These are phyloP conservation scores for Danielia reshetovae DNA, from an alignment of 805 yeast genomes.

Conservation along the genomic window DNA sequence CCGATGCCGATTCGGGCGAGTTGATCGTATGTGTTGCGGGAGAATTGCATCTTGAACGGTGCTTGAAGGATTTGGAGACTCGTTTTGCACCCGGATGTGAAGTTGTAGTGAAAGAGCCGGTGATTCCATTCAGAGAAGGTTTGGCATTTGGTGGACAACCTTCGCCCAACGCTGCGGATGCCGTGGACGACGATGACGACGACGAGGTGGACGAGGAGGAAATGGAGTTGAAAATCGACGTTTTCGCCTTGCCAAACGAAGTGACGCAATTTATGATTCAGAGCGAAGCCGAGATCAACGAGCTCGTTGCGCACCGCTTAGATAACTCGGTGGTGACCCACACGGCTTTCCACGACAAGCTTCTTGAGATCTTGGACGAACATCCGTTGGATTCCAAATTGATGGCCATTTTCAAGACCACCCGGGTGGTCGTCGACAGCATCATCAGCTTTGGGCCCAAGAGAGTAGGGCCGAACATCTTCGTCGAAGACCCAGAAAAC, in stretches of 20 bases:
- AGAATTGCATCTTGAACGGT: conserved; percentile 91
- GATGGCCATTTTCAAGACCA: conserved; percentile 15
- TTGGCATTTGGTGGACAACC: conserved; percentile 46
- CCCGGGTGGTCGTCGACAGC: conserved; percentile 21
- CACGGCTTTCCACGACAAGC: conserved; percentile 9
- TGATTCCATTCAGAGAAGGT: conserved; percentile 91
- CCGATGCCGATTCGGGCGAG: conserved; percentile 85
- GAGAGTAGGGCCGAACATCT: conserved; percentile 67
- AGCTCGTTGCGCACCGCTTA: conserved; percentile 19
- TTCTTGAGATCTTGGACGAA: conserved; percentile 10
- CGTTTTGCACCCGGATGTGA: conserved; percentile 86
- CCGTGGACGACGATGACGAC: conserved; percentile 14
- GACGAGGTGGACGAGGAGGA: conserved; percentile 14
- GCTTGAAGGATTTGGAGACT: conserved; percentile 84
- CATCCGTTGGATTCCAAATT: conserved; percentile 13
- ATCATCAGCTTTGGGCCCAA: conserved; percentile 75
- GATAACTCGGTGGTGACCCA: conserved; percentile 13
- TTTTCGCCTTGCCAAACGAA: conserved; percentile 53
- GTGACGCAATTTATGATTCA: conserved; percentile 47
- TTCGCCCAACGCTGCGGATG: conserved; percentile 8
- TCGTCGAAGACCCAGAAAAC: conserved; percentile 49
- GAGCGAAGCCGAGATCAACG: conserved; percentile 42
- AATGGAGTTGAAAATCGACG: conserved; percentile 50
- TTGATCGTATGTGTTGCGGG: conserved; percentile 94
- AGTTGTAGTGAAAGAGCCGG: conserved; percentile 82